Evolutionary conservation across 1,284 basidiomycete species (phyloP).

Genomic region (Blastosporella zonata): DNA sequence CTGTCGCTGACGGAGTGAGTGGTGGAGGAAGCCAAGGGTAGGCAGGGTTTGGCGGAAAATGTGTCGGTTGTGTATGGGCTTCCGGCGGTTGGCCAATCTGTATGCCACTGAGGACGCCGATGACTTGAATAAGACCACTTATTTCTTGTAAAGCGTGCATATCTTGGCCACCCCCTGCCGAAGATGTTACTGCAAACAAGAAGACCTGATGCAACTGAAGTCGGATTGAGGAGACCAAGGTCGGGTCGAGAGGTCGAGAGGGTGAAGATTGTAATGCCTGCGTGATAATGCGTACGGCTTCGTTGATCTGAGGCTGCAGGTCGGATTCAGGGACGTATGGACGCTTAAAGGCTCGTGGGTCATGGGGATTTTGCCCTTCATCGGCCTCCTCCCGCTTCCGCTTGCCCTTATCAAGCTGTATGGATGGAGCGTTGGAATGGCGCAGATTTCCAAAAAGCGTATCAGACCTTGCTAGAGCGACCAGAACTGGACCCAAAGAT

Average conservation of each 20-base stretch:
- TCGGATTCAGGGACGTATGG: constrained; percentile 37
- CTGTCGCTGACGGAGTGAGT: constrained; percentile 31
- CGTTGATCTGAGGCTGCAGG: constrained; percentile 50
- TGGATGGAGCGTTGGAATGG: constrained; percentile 54
- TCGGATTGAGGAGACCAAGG: constrained; percentile 62
- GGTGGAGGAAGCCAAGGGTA: constrained; percentile 34
- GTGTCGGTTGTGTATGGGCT: constrained; percentile 24
- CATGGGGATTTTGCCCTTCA: constrained; percentile 34
- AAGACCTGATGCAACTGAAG: constrained; percentile 70
- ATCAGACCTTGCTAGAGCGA: constrained; percentile 62
- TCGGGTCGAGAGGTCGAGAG: constrained; percentile 46
- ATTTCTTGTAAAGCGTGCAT: constrained; percentile 66
- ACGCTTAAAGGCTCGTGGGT: constrained; percentile 41
- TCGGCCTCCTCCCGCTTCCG: constrained; percentile 62
- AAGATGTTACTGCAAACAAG: constrained; percentile 68
- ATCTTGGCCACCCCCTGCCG: constrained; percentile 48
- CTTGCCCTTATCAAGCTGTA: constrained; percentile 62
- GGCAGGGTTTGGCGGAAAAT: constrained; percentile 23
- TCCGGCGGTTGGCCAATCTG: constrained; percentile 55
- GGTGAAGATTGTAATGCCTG: constrained; percentile 42
- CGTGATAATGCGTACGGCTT: constrained; percentile 54
- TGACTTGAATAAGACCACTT: constrained; percentile 70
- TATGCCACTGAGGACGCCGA: constrained; percentile 71
- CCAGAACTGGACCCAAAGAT: constrained; percentile 54
- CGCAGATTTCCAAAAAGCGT: constrained; percentile 59